phyloP scores from a whole-genome alignment of 208 protist species.

The Sergeia podlipaevii region DNA sequence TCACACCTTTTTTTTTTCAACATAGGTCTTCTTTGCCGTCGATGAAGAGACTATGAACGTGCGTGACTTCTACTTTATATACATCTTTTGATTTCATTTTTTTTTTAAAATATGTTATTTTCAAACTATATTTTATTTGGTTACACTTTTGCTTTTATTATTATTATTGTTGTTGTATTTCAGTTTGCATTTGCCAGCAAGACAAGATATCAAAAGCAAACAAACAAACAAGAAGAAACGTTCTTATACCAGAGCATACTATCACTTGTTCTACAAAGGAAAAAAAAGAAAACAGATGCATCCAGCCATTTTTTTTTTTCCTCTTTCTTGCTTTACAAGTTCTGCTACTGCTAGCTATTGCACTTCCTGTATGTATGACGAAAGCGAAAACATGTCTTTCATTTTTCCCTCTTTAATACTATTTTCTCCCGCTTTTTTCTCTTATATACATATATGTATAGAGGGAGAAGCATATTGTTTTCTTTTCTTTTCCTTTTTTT shows the following conservation, averaged over 20 bases:
- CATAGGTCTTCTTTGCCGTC: background rate
- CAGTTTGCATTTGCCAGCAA: too few species aligned
- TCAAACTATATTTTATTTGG: constrained; percentile 1
- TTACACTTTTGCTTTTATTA: too few species aligned
- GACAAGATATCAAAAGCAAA: too few species aligned
- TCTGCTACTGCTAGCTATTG: too few species aligned
- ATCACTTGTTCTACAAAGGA: background rate
- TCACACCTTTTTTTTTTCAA: background rate
- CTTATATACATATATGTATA: too few species aligned
- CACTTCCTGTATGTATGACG: too few species aligned
- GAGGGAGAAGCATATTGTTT: background rate
- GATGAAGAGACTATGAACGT: background rate
- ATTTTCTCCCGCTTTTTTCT: too few species aligned
- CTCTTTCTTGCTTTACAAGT: too few species aligned
- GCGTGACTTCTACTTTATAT: background rate
- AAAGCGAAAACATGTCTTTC: too few species aligned
- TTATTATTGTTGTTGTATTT: background rate
- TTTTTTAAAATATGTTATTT: constrained; percentile 2
- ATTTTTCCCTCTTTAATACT: too few species aligned
- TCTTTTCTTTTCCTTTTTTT: constrained; percentile 10
- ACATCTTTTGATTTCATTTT: background rate
- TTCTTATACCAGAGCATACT: too few species aligned
- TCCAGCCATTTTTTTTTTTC: background rate
- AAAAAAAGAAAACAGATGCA: constrained; percentile 4
- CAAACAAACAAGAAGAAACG: too few species aligned